Evolutionary conservation across 495 filamentous ascomycete genomes (phyloP), one percentile per base, ranked within the genome.

Genomic region (Glarea lozoyensis): DNA sequence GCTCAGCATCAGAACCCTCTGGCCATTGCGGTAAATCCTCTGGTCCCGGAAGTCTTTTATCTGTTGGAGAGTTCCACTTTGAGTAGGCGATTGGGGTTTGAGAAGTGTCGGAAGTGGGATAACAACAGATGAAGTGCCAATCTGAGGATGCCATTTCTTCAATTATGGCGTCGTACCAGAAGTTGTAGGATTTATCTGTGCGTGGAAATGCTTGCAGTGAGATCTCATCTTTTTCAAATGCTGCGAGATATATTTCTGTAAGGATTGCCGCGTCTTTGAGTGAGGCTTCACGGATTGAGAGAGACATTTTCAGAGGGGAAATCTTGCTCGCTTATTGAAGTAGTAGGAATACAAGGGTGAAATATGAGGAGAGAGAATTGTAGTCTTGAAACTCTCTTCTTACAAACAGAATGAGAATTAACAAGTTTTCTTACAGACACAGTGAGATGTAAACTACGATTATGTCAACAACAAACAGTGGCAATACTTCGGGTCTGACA

Each of bases 271-370:
- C 63, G 43, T 66, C 63, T 17, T 50, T 45, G 37, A 41, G 38
- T 11, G 48, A 54, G 25, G 61, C 61, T 18, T 23, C 37, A 17
- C 55, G 54, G 3, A 64, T 43, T 46, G 45, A 36, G 16, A 62
- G 51, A 36, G 57, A 40, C 61, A 64, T 64, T 29, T 29, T 29
- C n/a, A n/a, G n/a, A n/a, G n/a, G n/a, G n/a, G n/a, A n/a, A n/a
- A n/a, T n/a, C n/a, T n/a, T n/a, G n/a, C n/a, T n/a, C n/a, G n/a
- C n/a, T n/a, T n/a, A n/a, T n/a, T n/a, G n/a, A n/a, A n/a, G n/a
- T n/a, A n/a, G n/a, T n/a, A n/a, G n/a, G n/a, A n/a, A n/a, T n/a
- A n/a, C n/a, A n/a, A n/a, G n/a, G n/a, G n/a, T n/a, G n/a, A n/a
- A n/a, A n/a, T n/a, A n/a, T n/a, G n/a, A n/a, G n/a, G n/a, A n/a